A percentile compares a stretch with the other conserved stretches of the same genome.
These are phyloP conservation scores for Yarrowia deformans DNA, from an alignment of 805 yeast genomes.

Conservation along the genomic window DNA sequence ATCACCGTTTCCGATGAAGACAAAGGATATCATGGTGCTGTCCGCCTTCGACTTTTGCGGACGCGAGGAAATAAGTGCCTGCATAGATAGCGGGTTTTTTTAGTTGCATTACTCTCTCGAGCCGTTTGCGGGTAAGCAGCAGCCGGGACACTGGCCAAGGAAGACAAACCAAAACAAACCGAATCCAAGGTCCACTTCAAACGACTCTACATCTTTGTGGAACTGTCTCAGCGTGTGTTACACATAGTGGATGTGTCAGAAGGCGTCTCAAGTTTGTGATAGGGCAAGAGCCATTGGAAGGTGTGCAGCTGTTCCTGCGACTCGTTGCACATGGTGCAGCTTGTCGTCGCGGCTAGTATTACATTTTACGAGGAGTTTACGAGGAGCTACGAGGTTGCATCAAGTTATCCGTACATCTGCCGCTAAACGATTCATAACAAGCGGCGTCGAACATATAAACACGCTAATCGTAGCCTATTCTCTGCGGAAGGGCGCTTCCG, in stretches of 20 bases:
- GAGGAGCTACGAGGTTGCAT: background rate
- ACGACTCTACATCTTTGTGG: conserved; percentile 9
- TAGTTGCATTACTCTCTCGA: conserved; percentile 24
- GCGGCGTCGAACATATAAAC: background rate
- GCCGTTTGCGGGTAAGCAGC: conserved; percentile 33
- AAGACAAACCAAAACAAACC: background rate
- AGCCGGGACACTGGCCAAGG: conserved; percentile 3
- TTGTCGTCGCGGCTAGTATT: background rate
- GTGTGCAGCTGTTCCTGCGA: background rate
- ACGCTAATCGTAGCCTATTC: background rate
- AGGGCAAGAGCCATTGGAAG: background rate
- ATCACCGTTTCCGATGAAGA: background rate
- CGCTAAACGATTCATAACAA: conserved; percentile 1
- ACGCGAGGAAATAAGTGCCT: conserved; percentile 12
- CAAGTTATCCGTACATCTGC: background rate
- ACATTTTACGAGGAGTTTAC: background rate
- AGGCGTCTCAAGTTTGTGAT: background rate
- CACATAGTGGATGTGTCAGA: background rate
- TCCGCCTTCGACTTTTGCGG: background rate
- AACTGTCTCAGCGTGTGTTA: conserved; percentile 18
- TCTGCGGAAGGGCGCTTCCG: conserved; percentile 1
- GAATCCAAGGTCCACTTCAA: background rate
- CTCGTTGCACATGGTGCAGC: background rate
- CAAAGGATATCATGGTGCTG: background rate
- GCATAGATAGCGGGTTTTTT: conserved; percentile 7